Evolutionary conservation across 148 eudicot genomes (phyloP).

Genomic region (Cornus kousa): DNA sequence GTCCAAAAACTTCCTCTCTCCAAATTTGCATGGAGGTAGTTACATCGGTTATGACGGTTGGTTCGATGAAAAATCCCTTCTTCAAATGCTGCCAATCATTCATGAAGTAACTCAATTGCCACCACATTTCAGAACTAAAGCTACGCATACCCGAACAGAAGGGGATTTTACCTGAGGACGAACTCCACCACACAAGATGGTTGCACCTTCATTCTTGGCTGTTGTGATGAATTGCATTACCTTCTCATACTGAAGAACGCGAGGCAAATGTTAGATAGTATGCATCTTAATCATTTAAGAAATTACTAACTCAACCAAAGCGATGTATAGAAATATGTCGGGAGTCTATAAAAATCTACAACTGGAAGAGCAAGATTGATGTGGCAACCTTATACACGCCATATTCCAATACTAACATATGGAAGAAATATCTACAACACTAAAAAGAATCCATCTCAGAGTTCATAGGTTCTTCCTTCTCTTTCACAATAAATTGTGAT

Average conservation of each 20-base stretch:
- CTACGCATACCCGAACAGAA: neutral
- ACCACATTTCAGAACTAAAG: constrained; percentile 3
- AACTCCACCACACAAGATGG: constrained; percentile 78
- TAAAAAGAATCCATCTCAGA: too few relatives aligned
- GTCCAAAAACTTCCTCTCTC: constrained; percentile 99
- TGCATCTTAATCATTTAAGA: neutral
- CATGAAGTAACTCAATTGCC: constrained; percentile 7
- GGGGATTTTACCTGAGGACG: constrained; percentile 70
- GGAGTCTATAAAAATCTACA: neutral
- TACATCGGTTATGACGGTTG: constrained; percentile 74
- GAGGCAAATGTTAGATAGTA: constrained; percentile 13
- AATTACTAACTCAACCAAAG: neutral
- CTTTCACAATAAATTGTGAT: too few relatives aligned
- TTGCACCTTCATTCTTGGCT: constrained; percentile 94
- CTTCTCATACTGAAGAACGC: constrained; percentile 73
- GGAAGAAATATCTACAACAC: too few relatives aligned
- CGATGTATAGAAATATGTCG: neutral
- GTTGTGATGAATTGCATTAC: constrained; percentile 68
- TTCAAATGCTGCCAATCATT: constrained; percentile 59
- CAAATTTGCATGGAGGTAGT: constrained; percentile 96
- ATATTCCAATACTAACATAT: neutral
- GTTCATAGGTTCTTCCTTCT: too few relatives aligned
- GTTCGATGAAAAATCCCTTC: constrained; percentile 76
- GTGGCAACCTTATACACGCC: neutral
- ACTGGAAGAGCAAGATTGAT: neutral